These are phyloP conservation scores for Vigna mungo DNA, from an alignment of 306 rosid species.

Conservation along the genomic window DNA sequence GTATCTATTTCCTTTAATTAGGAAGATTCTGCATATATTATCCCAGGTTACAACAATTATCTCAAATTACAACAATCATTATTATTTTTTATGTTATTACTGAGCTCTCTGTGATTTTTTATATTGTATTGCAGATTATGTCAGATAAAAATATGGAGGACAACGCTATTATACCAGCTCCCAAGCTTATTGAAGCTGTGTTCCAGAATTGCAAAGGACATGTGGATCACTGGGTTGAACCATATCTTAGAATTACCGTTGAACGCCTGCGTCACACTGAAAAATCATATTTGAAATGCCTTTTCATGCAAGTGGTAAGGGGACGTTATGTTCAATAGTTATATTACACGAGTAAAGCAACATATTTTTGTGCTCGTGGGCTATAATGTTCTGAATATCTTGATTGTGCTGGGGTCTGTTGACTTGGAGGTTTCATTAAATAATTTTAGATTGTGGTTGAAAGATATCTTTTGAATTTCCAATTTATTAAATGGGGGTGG, in stretches of 20 bases:
- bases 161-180: conserved; percentile 88
- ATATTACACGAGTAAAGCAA: neutral
- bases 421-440: neutral
- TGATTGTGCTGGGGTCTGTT: conserved; percentile 12
- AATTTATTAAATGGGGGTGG: neutral
- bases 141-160: conserved; percentile 88
- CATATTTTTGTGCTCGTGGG: conserved; percentile 5
- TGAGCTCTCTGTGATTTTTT: conserved; percentile 22
- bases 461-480: conserved; percentile 14
- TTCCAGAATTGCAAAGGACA: conserved; percentile 93
- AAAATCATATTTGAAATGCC: conserved; percentile 83
- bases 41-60: too few species aligned
- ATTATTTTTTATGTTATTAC: conserved; percentile 11
- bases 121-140: conserved; percentile 63
- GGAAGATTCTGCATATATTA: too few species aligned
- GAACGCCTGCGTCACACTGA: conserved; percentile 79
- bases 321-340: conserved; percentile 6
- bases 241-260: conserved; percentile 78
- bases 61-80: neutral
- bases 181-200: conserved; percentile 88
- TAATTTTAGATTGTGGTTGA: conserved; percentile 7
- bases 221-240: conserved; percentile 96
- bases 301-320: conserved; percentile 92
- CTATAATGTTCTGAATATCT: conserved; percentile 7
- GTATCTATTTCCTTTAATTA: too few species aligned